Evolutionary conservation across 805 yeast species (phyloP).

Genomic region (Candida succiphila): DNA sequence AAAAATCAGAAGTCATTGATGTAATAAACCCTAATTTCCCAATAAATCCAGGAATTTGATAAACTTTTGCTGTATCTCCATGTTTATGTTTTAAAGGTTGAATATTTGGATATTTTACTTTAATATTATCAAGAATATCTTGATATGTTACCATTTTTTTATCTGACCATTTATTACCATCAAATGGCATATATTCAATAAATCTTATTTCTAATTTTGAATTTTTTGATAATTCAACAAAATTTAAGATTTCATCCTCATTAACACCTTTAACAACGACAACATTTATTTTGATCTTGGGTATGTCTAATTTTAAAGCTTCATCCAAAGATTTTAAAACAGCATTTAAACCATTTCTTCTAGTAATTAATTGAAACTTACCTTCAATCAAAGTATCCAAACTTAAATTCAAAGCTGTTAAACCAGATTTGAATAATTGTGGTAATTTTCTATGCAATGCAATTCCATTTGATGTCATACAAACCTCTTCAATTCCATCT

Average conservation of each 20-base stretch:
- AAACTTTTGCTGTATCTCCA: slow-evolving; percentile 46
- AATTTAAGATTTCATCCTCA: slow-evolving; percentile 41
- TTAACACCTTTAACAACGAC: slow-evolving; percentile 40
- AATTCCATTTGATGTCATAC: slow-evolving; percentile 43
- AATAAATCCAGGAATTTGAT: slow-evolving; percentile 27
- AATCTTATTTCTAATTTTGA: slow-evolving; percentile 37
- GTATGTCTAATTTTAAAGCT: slow-evolving; percentile 33
- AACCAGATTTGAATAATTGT: slow-evolving; percentile 27
- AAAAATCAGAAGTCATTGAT: slow-evolving; percentile 45
- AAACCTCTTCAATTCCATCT: slow-evolving; percentile 35
- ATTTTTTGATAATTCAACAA: slow-evolving; percentile 30
- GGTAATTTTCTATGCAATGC: slow-evolving; percentile 39
- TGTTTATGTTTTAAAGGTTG: slow-evolving; percentile 12
- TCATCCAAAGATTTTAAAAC: slow-evolving; percentile 33
- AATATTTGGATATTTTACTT: slow-evolving; percentile 19
- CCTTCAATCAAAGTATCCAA: slow-evolving; percentile 43
- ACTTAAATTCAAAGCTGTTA: slow-evolving; percentile 37
- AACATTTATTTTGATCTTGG: slow-evolving; percentile 37
- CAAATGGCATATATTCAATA: slow-evolving; percentile 52
- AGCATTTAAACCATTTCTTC: slow-evolving; percentile 36
- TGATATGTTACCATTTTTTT: slow-evolving; percentile 34
- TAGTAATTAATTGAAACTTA: slow-evolving; percentile 36
- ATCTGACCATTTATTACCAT: slow-evolving; percentile 42
- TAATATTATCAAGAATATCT: slow-evolving; percentile 29
- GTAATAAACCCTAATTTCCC: slow-evolving; percentile 44